Evolutionary conservation across 2,329 filamentous ascomycete genomes (phyloP).

Genomic region (Alternaria angustiovoidea): DNA sequence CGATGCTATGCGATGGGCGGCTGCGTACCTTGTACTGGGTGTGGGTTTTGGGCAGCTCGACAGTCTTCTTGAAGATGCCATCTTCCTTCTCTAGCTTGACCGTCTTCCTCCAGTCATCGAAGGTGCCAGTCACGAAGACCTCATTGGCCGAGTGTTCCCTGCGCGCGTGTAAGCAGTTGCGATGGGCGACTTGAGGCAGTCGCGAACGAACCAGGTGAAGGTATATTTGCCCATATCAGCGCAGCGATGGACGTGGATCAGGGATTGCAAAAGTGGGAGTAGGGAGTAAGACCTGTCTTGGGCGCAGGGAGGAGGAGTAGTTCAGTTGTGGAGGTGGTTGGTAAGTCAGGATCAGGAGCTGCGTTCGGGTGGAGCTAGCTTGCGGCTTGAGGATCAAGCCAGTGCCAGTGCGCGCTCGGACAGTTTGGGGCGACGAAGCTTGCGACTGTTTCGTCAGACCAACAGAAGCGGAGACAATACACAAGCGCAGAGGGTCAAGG

Average conservation of each 20-base stretch:
- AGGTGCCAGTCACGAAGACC: slow-evolving; percentile 94
- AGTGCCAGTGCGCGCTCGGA: slow-evolving; percentile 30
- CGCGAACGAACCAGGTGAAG: slow-evolving; percentile 70
- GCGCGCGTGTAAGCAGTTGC: slow-evolving; percentile 27
- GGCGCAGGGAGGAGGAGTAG: slow-evolving; percentile 21
- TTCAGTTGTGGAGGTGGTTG: slow-evolving; percentile 31
- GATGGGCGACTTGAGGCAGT: slow-evolving; percentile 8
- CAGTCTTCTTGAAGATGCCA: slow-evolving; percentile 77
- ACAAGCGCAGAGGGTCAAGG: slow-evolving; percentile 15
- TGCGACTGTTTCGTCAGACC: slow-evolving; percentile 17
- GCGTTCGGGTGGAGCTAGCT: slow-evolving; percentile 28
- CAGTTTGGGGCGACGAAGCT: slow-evolving; percentile 27
- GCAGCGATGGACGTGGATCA: slow-evolving; percentile 27
- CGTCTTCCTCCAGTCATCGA: slow-evolving; percentile 92
- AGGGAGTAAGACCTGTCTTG: slow-evolving; percentile 41
- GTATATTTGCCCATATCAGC: slow-evolving; percentile 70
- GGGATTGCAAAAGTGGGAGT: slow-evolving; percentile 20
- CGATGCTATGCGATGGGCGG: slow-evolving; percentile 4
- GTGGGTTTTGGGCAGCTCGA: slow-evolving; percentile 75
- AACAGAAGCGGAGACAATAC: slow-evolving; percentile 17
- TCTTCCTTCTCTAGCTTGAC: slow-evolving; percentile 81
- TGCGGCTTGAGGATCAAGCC: slow-evolving; percentile 16
- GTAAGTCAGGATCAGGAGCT: slow-evolving; percentile 36
- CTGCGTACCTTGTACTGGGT: slow-evolving; percentile 89
- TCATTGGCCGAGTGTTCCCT: slow-evolving; percentile 86